These are phyloP conservation scores for Sarcodon aspratus DNA, from an alignment of 768 basidiomycete genomes.

Conservation along the genomic window DNA sequence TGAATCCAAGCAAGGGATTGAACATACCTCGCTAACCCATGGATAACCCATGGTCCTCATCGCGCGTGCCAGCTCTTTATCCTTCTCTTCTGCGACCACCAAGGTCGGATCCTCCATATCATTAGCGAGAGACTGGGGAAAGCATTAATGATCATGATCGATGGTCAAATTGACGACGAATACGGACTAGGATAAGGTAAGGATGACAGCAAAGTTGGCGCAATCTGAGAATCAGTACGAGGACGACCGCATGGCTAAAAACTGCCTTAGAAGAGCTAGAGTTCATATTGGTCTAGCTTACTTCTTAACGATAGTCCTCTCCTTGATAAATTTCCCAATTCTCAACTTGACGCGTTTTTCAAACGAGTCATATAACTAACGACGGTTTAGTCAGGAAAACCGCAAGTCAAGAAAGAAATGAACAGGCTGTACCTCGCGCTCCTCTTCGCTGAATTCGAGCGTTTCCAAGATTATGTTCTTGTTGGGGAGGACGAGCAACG, in stretches of 20 bases:
- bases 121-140: slow-evolving; percentile 17
- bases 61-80: slow-evolving; percentile 49
- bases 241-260: slow-evolving; percentile 33
- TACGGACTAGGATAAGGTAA: slow-evolving; percentile 49
- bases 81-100: slow-evolving; percentile 32
- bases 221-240: slow-evolving; percentile 65
- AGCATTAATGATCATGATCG: not conserved
- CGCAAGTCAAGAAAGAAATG: not conserved
- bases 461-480: slow-evolving; percentile 49
- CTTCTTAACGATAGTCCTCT: slow-evolving; percentile 64
- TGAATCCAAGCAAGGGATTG: not conserved
- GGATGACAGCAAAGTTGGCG: slow-evolving; percentile 70
- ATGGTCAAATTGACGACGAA: not conserved
- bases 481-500: slow-evolving; percentile 50
- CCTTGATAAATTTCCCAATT: slow-evolving; percentile 48
- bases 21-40: slow-evolving; percentile 18
- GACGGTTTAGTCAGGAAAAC: not conserved
- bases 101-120: slow-evolving; percentile 38
- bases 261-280: too few relatives aligned
- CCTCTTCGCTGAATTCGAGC: slow-evolving; percentile 54
- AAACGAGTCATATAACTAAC: slow-evolving; percentile 44
- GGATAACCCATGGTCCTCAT: slow-evolving; percentile 30
- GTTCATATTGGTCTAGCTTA: slow-evolving; percentile 18
- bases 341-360: slow-evolving; percentile 43
- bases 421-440: slow-evolving; percentile 35